Conservation (phyloP, 345 rosid species). For the Hypericum perforatum region DNA sequence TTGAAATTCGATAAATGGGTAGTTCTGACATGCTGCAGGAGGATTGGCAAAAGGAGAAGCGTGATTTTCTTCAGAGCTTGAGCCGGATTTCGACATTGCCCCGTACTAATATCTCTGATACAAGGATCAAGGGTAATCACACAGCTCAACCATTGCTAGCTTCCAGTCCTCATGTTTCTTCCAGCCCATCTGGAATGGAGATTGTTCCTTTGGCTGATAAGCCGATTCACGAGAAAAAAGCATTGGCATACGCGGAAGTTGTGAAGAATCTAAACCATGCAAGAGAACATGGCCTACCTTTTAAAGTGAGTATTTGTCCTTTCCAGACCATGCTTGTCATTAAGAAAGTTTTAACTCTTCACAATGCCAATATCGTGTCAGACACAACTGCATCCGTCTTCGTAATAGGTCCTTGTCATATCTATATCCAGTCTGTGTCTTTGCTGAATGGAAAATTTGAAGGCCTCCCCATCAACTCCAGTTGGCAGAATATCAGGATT, state of each 20-base stretch:
- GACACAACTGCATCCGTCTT: too few species aligned
- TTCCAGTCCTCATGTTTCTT: conserved; percentile 54
- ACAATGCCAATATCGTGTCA: too few species aligned
- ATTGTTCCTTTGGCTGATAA: conserved; percentile 51
- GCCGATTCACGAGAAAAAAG: conserved; percentile 67
- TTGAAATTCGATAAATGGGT: conserved; percentile 11
- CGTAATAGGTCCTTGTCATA: too few species aligned
- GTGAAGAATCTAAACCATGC: conserved; percentile 73
- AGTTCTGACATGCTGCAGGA: conserved; percentile 41
- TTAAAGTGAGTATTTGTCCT: conserved; percentile 42
- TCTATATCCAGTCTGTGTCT: too few species aligned
- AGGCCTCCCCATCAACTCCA: too few species aligned
- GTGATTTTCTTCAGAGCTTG: conserved; percentile 89
- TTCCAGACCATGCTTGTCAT: not conserved
- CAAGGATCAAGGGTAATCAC: conserved; percentile 32
- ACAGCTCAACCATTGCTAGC: conserved; percentile 46
- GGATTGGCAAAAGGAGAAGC: conserved; percentile 90
- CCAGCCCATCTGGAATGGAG: conserved; percentile 45
- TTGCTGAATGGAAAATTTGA: too few species aligned
- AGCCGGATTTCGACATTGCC: conserved; percentile 82
- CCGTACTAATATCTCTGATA: conserved; percentile 44
- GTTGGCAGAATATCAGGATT: too few species aligned
- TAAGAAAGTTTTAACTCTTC: too few species aligned
- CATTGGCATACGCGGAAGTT: conserved; percentile 66
- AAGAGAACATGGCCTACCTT: conserved; percentile 66